phyloP scores from a whole-genome alignment of 306 rosid genomes.

The Rosa lucieae region DNA sequence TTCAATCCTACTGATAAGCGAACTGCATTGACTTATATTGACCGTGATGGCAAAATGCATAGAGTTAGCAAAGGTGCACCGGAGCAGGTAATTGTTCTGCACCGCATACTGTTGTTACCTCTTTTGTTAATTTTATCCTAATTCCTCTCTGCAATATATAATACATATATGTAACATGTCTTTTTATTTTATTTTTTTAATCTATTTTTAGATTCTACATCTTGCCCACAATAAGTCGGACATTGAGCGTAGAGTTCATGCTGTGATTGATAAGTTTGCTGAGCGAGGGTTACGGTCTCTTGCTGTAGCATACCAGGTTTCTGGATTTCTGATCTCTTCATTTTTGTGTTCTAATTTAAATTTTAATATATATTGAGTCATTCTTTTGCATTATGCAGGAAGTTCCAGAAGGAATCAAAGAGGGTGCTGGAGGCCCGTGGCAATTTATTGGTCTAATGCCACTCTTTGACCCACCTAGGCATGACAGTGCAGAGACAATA shows the following conservation, averaged over 20 bases:
- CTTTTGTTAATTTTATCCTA: constrained; percentile 20
- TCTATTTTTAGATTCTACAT: constrained; percentile 65
- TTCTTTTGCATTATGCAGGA: constrained; percentile 54
- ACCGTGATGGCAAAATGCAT: constrained; percentile 82
- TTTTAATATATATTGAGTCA: not conserved
- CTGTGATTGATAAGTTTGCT: constrained; percentile 91
- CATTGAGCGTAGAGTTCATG: constrained; percentile 87
- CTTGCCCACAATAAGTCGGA: constrained; percentile 88
- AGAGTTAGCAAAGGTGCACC: constrained; percentile 99
- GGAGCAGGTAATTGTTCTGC: constrained; percentile 65
- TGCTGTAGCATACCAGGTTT: constrained; percentile 96
- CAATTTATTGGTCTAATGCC: constrained; percentile 94
- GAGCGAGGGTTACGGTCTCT: constrained; percentile 97
- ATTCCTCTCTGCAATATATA: constrained; percentile 8
- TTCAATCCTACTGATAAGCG: constrained; percentile 98
- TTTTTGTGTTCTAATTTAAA: not conserved
- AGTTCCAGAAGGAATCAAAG: constrained; percentile 91
- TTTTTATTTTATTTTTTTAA: not conserved
- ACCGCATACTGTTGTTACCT: not conserved
- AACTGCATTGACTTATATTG: constrained; percentile 91
- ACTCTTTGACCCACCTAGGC: constrained; percentile 98
- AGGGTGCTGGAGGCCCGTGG: constrained; percentile 95
- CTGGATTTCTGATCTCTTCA: not conserved
- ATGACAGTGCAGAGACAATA: constrained; percentile 98
- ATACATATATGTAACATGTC: not conserved